phyloP scores from a whole-genome alignment of 2,329 filamentous ascomycete species.

The Trichothecium sympodiale region DNA sequence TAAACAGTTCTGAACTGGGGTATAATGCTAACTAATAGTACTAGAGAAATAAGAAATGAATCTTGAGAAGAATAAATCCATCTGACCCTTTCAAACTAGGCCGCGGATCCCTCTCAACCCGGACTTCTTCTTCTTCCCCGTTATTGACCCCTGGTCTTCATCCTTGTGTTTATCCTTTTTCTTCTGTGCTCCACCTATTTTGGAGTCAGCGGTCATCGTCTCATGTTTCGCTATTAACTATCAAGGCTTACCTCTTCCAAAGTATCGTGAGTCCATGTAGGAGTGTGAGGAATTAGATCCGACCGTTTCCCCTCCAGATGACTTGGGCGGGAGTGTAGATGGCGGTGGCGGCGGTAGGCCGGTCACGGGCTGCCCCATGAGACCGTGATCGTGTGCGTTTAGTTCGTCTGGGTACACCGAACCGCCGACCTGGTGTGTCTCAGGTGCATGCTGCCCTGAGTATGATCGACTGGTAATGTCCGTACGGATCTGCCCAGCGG shows the following conservation, averaged over 20 bases:
- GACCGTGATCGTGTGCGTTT: too few species aligned
- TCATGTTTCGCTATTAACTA: too few species aligned
- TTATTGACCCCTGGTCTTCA: constrained; percentile 23
- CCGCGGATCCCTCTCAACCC: constrained; percentile 30
- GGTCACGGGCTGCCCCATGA: too few species aligned
- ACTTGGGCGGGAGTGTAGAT: too few species aligned
- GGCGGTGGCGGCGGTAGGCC: too few species aligned
- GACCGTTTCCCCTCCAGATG: too few species aligned
- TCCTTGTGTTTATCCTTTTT: constrained; percentile 38
- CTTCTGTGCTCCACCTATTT: constrained; percentile 39
- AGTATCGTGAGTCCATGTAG: constrained; percentile 27
- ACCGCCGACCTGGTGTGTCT: constrained; percentile 12
- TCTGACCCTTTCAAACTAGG: constrained; percentile 14
- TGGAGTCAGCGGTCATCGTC: too few species aligned
- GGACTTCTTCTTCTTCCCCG: constrained; percentile 22
- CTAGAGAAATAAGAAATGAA: too few species aligned
- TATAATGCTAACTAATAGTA: neutral
- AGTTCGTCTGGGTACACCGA: too few species aligned
- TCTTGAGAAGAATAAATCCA: constrained; percentile 4
- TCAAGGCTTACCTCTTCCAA: constrained; percentile 35
- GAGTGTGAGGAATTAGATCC: constrained; percentile 10
- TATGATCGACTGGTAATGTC: constrained; percentile 17
- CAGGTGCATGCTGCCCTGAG: constrained; percentile 15
- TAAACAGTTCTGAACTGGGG: neutral
- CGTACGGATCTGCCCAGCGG: constrained; percentile 10